Conservation (phyloP, 1,139 yeast genomes). For the Saccharomycopsis hybrid region DNA sequence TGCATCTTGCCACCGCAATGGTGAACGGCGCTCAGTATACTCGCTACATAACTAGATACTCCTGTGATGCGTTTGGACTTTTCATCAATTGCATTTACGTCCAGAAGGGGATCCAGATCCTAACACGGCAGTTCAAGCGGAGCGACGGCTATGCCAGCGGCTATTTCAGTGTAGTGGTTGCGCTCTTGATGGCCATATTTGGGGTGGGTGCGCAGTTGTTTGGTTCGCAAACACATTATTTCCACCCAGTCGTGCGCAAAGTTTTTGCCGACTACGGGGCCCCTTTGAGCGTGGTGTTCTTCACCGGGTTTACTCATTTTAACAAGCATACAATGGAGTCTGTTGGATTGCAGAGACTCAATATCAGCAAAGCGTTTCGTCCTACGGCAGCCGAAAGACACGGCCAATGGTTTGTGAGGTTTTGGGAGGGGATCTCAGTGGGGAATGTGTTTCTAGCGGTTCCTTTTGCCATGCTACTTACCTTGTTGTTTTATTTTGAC, state of each 20-base stretch:
- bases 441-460: constrained; percentile 79
- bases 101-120: constrained; percentile 83
- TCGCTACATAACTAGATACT: constrained; percentile 69
- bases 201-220: constrained; percentile 62
- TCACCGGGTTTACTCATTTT: constrained; percentile 87
- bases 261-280: constrained; percentile 81
- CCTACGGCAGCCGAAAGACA: constrained; percentile 53
- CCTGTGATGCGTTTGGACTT: constrained; percentile 91
- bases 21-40: constrained; percentile 64
- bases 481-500: constrained; percentile 84
- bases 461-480: constrained; percentile 83
- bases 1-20: constrained; percentile 69
- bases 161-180: constrained; percentile 68
- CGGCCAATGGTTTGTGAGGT: constrained; percentile 70
- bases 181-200: constrained; percentile 64
- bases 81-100: constrained; percentile 87
- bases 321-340: constrained; percentile 34
- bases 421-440: constrained; percentile 65
- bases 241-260: constrained; percentile 55
- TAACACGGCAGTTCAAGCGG: constrained; percentile 59
- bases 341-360: constrained; percentile 58
- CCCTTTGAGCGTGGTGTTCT: constrained; percentile 76
- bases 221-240: constrained; percentile 54
- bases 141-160: constrained; percentile 38
- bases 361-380: constrained; percentile 64